A percentile compares a stretch with the other conserved stretches of the same genome.
These are phyloP conservation scores for Xylaria sp. DNA, from an alignment of 2,329 filamentous ascomycete species.

Conservation along the genomic window DNA sequence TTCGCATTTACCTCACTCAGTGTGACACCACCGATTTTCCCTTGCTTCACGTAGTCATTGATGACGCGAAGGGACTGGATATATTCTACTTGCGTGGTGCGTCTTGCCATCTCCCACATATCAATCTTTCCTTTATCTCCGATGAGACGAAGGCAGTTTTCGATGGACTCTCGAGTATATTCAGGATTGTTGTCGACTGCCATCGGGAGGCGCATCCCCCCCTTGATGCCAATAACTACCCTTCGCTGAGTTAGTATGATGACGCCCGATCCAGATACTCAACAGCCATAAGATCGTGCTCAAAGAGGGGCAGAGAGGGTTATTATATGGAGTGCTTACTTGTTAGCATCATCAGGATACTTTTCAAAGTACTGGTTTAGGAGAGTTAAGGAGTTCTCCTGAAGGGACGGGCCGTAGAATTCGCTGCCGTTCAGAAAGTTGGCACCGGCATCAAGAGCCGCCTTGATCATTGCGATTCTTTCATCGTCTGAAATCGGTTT, in stretches of 20 bases:
- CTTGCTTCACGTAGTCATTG: slow-evolving; percentile 39
- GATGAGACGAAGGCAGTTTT: slow-evolving; percentile 49
- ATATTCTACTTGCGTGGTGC: slow-evolving; percentile 46
- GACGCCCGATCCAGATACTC: background rate
- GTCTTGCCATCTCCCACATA: slow-evolving; percentile 55
- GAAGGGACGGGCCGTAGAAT: slow-evolving; percentile 55
- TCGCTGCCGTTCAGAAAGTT: slow-evolving; percentile 57
- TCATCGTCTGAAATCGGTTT: slow-evolving; percentile 38
- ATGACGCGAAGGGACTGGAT: slow-evolving; percentile 41
- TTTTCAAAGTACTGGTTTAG: slow-evolving; percentile 58
- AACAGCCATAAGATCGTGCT: background rate
- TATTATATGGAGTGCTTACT: slow-evolving; percentile 30
- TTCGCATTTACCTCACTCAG: slow-evolving; percentile 43
- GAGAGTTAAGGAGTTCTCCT: slow-evolving; percentile 54
- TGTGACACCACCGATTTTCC: slow-evolving; percentile 44
- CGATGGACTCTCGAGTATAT: slow-evolving; percentile 54
- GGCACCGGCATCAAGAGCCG: slow-evolving; percentile 43
- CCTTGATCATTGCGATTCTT: slow-evolving; percentile 51
- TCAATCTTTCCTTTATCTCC: slow-evolving; percentile 53
- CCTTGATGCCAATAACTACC: slow-evolving; percentile 51
- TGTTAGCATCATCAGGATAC: slow-evolving; percentile 58
- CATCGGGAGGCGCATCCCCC: slow-evolving; percentile 44
- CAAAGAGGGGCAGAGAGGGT: no score
- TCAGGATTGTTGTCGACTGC: slow-evolving; percentile 45
- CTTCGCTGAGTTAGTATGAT: background rate